A percentile compares a stretch with the other conserved stretches of the same genome.
These are phyloP conservation scores for Hanseniaspora thailandica DNA, from an alignment of 805 yeast species.

Conservation along the genomic window DNA sequence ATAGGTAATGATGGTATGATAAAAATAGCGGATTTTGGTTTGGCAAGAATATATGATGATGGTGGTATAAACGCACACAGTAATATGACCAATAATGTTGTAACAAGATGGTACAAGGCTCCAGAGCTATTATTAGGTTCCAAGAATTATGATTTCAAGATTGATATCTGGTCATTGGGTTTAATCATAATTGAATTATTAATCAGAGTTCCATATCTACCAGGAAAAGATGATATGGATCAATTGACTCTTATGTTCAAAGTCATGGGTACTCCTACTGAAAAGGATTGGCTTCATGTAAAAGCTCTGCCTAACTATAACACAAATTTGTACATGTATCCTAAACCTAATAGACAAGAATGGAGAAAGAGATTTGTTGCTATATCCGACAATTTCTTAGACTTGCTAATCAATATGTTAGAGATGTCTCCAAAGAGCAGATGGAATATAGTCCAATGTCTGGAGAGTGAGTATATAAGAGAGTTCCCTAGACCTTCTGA, in stretches of 20 bases:
- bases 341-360: slow-evolving; percentile 72
- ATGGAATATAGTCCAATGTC: slow-evolving; percentile 50
- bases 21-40: slow-evolving; percentile 94
- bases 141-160: slow-evolving; percentile 73
- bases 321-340: slow-evolving; percentile 54
- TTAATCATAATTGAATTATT: slow-evolving; percentile 90
- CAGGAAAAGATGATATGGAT: slow-evolving; percentile 82
- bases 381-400: slow-evolving; percentile 75
- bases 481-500: slow-evolving; percentile 68
- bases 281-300: slow-evolving; percentile 82
- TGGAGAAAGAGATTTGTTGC: slow-evolving; percentile 76
- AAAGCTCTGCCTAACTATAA: slow-evolving; percentile 66
- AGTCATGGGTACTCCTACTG: slow-evolving; percentile 94
- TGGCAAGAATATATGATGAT: slow-evolving; percentile 66
- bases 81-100: slow-evolving; percentile 80
- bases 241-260: slow-evolving; percentile 88
- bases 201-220: slow-evolving; percentile 88
- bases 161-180: slow-evolving; percentile 96
- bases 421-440: slow-evolving; percentile 68
- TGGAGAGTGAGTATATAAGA: slow-evolving; percentile 53
- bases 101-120: slow-evolving; percentile 95
- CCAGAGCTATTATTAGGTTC: slow-evolving; percentile 89
- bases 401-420: slow-evolving; percentile 60
- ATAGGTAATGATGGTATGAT: slow-evolving; percentile 78
- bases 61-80: slow-evolving; percentile 13